Evolutionary conservation across 169 alveolate species (phyloP).

Genomic region (Perkinsus marinus): DNA sequence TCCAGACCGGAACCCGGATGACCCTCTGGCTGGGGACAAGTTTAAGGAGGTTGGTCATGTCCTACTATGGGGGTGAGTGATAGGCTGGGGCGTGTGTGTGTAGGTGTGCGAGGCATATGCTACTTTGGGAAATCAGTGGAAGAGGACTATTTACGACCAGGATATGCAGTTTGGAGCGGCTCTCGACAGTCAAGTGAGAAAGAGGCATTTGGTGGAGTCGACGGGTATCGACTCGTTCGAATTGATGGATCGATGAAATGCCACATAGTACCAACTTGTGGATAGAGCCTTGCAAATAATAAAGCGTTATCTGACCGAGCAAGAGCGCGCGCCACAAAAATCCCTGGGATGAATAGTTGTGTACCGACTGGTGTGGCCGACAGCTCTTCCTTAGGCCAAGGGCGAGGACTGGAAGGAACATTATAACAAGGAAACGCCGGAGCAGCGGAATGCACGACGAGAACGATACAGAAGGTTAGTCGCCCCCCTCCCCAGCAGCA

Average conservation of each 20-base stretch:
- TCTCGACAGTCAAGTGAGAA: not conserved
- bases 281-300: no score
- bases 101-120: not conserved
- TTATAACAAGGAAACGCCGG: not conserved
- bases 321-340: no score
- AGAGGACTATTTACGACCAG: not conserved
- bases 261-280: no score
- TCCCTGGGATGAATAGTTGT: no score
- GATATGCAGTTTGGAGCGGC: not conserved
- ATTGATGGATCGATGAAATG: no score
- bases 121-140: not conserved
- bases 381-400: not conserved
- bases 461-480: not conserved
- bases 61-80: not conserved
- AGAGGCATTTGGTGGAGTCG: no score
- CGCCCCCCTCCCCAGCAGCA: no score
- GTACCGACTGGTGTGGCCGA: not conserved
- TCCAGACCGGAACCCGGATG: slow-evolving; percentile 76
- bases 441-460: not conserved
- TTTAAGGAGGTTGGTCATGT: slow-evolving; percentile 47
- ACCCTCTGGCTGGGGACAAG: slow-evolving; percentile 27
- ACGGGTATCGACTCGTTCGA: no score
- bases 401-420: not conserved
- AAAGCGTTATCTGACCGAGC: no score
- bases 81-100: not conserved